Evolutionary conservation across 1,284 basidiomycete species (phyloP).

Genomic region (Kalmanozyma brasiliensis): DNA sequence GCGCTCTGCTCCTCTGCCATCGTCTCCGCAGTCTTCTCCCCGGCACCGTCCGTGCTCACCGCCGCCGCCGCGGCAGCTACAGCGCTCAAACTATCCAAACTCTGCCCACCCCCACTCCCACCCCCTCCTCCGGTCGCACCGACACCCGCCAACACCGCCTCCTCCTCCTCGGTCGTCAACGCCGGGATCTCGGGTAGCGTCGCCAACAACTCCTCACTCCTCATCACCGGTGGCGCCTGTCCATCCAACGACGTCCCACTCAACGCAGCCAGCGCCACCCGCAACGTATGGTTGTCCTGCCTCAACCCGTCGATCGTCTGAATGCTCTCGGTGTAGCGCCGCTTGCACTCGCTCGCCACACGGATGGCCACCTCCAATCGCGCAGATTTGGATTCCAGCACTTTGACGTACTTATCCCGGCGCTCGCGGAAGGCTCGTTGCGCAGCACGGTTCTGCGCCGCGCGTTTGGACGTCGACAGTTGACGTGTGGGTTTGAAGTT

Average conservation of each 20-base stretch:
- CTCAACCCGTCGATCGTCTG: slow-evolving; percentile 58
- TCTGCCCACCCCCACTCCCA: slow-evolving; percentile 25
- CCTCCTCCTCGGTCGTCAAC: slow-evolving; percentile 35
- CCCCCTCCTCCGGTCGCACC: neutral
- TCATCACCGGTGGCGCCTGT: slow-evolving; percentile 25
- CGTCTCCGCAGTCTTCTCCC: neutral
- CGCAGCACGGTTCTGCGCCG: slow-evolving; percentile 61
- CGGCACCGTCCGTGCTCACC: slow-evolving; percentile 4
- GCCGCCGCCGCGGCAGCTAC: slow-evolving; percentile 58
- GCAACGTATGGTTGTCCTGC: slow-evolving; percentile 56
- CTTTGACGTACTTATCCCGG: slow-evolving; percentile 58
- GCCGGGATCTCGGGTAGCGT: slow-evolving; percentile 25
- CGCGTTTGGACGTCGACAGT: slow-evolving; percentile 57
- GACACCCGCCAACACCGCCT: slow-evolving; percentile 13
- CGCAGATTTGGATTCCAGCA: slow-evolving; percentile 56
- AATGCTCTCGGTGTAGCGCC: slow-evolving; percentile 49
- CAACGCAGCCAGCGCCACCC: slow-evolving; percentile 57
- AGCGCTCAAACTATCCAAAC: slow-evolving; percentile 53
- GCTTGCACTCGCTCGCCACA: slow-evolving; percentile 52
- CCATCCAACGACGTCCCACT: slow-evolving; percentile 45
- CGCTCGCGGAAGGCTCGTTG: slow-evolving; percentile 64
- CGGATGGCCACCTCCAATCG: slow-evolving; percentile 50
- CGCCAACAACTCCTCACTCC: slow-evolving; percentile 37
- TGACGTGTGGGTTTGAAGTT: slow-evolving; percentile 39
- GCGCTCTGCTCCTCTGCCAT: neutral